These are phyloP conservation scores for Peronospora farinosa DNA, from an alignment of 352 stramenopile genomes.

Conservation along the genomic window DNA sequence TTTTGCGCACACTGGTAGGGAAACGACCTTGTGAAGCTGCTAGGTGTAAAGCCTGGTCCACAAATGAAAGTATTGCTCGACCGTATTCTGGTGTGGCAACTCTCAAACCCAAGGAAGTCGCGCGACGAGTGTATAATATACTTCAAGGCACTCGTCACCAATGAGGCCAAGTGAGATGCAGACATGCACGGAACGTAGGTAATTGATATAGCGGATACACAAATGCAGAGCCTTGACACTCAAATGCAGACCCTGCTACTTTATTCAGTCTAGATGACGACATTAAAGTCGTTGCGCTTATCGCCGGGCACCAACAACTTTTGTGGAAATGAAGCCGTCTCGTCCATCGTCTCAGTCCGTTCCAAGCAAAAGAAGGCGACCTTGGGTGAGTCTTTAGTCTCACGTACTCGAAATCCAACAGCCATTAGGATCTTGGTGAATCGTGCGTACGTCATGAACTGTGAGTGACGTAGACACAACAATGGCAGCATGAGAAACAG, in stretches of 20 bases:
- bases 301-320: constrained; percentile 37
- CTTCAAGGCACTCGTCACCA: constrained; percentile 24
- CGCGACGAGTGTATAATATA: constrained; percentile 53
- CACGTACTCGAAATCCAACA: constrained; percentile 57
- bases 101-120: constrained; percentile 40
- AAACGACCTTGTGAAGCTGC: constrained; percentile 59
- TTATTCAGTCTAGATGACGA: constrained; percentile 45
- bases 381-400: constrained; percentile 76
- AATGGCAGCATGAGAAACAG: constrained; percentile 76
- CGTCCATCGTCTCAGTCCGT: constrained; percentile 30
- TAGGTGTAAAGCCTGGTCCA: constrained; percentile 52
- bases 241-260: constrained; percentile 8
- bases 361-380: constrained; percentile 80
- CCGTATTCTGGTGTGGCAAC: constrained; percentile 52
- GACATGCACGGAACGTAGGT: constrained; percentile 3
- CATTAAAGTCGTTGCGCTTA: constrained; percentile 68
- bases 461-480: constrained; percentile 67
- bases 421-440: constrained; percentile 63
- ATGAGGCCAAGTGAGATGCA: constrained; percentile 11
- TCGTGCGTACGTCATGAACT: constrained; percentile 66
- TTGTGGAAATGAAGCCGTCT: constrained; percentile 36
- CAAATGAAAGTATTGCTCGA: constrained; percentile 56
- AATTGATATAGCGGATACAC: constrained; percentile 15
- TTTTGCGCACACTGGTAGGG: constrained; percentile 30
- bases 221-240: constrained; percentile 6